A percentile compares a stretch with the other conserved stretches of the same genome.
These are phyloP conservation scores for Wickerhamiella musiphila DNA, from an alignment of 805 yeast species.

Conservation along the genomic window DNA sequence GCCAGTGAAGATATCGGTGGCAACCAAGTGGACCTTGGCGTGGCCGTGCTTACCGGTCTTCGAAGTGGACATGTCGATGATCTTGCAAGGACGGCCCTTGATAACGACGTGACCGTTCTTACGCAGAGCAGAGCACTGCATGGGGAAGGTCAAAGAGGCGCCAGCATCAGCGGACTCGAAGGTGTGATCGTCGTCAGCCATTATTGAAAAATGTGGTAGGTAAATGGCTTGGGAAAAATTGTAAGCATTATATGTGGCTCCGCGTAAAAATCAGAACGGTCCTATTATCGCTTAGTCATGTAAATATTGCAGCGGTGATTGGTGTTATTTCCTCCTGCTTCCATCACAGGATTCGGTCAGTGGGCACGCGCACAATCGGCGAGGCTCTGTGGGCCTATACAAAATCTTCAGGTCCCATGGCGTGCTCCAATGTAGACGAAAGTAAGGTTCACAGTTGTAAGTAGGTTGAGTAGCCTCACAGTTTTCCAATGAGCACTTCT, in stretches of 20 bases:
- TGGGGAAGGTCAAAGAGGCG: conserved; percentile 95
- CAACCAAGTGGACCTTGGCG: conserved; percentile 99
- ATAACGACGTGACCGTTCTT: conserved; percentile 98
- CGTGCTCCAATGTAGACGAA: too few species aligned
- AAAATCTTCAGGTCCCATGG: too few species aligned
- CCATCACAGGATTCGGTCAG: too few species aligned
- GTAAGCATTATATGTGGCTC: conserved; percentile 1
- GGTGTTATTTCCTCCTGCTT: too few species aligned
- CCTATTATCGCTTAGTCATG: background rate
- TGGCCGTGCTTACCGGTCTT: conserved; percentile 99
- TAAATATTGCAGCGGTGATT: background rate
- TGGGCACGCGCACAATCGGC: too few species aligned
- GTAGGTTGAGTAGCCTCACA: too few species aligned
- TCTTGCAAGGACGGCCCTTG: conserved; percentile 99
- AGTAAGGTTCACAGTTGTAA: too few species aligned
- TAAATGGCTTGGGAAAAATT: conserved; percentile 3
- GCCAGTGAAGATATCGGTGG: conserved; percentile 96
- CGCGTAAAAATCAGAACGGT: conserved; percentile 2
- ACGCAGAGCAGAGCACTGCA: conserved; percentile 99
- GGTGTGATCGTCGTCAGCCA: conserved; percentile 43
- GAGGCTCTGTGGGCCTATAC: too few species aligned
- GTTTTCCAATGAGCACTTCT: too few species aligned
- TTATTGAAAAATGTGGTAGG: conserved; percentile 8
- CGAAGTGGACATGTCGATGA: conserved; percentile 99
- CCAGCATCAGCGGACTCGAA: conserved; percentile 98